Base-by-base conservation (phyloP, 345 rosid genomes). In the Brassica carinata region DNA sequence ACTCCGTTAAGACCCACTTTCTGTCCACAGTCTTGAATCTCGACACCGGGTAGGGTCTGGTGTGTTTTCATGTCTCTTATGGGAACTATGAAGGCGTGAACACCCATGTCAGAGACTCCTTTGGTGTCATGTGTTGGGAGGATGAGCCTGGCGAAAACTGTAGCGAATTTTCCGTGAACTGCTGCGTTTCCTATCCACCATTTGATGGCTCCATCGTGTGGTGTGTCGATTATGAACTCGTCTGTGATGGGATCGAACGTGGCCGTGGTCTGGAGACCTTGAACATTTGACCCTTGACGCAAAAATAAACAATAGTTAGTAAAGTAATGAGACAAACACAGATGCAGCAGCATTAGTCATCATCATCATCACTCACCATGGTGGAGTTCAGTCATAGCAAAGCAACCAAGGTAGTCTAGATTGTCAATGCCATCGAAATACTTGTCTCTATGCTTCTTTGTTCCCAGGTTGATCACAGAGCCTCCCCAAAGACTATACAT, bases 171-270 rank as follows among this genome's bases (percentile, higher is more conserved):
- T 5, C 99, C 99, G 79, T 96, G 97, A 69, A 92, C 97, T 5
- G 98, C 99, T 53, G 99, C 99, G 84, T 96, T 96, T 38, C 99
- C 98, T 80, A 94, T 96, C 99, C 98, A 94, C 99, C 99, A 96
- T 82, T 96, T 96, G 76, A 94, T 94, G 40, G 98, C 98, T 68
- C 99, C 98, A 43, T 96, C 97, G 82, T 92, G 82, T 30, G 97
- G 97, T 3, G 98, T 96, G 83, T 91, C 84, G 19, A 94, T 87
- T 43, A 94, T 40, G 63, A 96, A 96, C 75, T 94, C 97, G 55
- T 94, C 98, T 15, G 83, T 90, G 11, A 90, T 48, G 2, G 91
- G 97, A 79, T 96, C 97, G 72, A 96, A 96, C 62, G 88, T 89
- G 26, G 99, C 99, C 27, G 85, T 82, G 0, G 99, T 94, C 78